Evolutionary conservation across 2,329 filamentous ascomycete genomes (phyloP).

Genomic region (Conoideocrella luteorostrata): DNA sequence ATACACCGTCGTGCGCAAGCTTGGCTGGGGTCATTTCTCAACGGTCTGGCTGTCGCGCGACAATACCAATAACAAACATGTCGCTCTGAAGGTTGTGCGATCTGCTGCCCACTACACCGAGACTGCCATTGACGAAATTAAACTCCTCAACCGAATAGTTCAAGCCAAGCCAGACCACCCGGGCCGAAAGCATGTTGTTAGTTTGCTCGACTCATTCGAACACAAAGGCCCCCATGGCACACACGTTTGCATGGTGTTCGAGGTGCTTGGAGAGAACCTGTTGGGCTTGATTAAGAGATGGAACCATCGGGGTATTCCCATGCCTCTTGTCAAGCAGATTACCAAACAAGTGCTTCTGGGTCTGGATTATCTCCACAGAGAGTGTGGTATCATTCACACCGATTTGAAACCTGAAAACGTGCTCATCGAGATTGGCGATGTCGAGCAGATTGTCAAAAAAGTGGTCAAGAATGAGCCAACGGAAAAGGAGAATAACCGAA

Average conservation of each 20-base stretch:
- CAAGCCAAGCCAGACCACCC: slow-evolving; percentile 92
- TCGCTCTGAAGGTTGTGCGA: slow-evolving; percentile 94
- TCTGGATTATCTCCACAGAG: slow-evolving; percentile 90
- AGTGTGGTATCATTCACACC: slow-evolving; percentile 98
- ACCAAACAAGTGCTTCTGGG: slow-evolving; percentile 95
- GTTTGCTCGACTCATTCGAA: slow-evolving; percentile 91
- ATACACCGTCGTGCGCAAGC: slow-evolving; percentile 92
- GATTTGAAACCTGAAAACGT: slow-evolving; percentile 98
- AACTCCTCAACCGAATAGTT: slow-evolving; percentile 93
- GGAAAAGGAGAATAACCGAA: slow-evolving; percentile 84
- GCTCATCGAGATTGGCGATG: slow-evolving; percentile 95
- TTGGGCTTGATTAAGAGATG: slow-evolving; percentile 94
- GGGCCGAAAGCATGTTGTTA: slow-evolving; percentile 91
- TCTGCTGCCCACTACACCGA: slow-evolving; percentile 98
- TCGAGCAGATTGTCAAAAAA: slow-evolving; percentile 96
- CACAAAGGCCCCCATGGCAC: slow-evolving; percentile 95
- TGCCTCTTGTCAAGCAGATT: slow-evolving; percentile 96
- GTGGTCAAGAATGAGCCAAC: slow-evolving; percentile 75
- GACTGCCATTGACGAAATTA: slow-evolving; percentile 98
- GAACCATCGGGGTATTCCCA: slow-evolving; percentile 96
- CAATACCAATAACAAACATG: slow-evolving; percentile 84
- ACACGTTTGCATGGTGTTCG: slow-evolving; percentile 99
- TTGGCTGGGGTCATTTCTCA: slow-evolving; percentile 99
- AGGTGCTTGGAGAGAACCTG: slow-evolving; percentile 92
- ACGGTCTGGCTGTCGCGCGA: slow-evolving; percentile 84